Conservation (phyloP, 1,284 basidiomycete species). For the Boletus smithii region DNA sequence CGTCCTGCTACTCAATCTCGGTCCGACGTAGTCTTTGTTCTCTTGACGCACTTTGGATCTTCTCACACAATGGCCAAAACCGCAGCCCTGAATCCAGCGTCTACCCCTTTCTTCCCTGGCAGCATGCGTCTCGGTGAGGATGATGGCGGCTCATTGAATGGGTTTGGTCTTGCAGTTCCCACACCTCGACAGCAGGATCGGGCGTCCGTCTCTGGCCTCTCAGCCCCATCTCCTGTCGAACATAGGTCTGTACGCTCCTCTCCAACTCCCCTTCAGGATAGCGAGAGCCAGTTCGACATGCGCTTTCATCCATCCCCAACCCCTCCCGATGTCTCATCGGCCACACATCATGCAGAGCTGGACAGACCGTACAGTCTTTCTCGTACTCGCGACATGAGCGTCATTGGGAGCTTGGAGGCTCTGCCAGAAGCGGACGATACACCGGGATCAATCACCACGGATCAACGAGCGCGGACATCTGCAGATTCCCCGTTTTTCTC, state of each 20-base stretch:
- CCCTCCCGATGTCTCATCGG: slow-evolving; percentile 44
- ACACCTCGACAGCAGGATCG: slow-evolving; percentile 54
- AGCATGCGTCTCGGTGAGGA: slow-evolving; percentile 55
- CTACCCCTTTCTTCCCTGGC: slow-evolving; percentile 78
- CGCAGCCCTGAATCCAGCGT: slow-evolving; percentile 72
- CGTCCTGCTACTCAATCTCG: slow-evolving; percentile 5
- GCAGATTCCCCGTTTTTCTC: slow-evolving; percentile 38
- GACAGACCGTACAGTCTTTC: slow-evolving; percentile 42
- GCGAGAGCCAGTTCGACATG: slow-evolving; percentile 24
- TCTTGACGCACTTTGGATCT: slow-evolving; percentile 13
- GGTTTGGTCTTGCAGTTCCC: slow-evolving; percentile 45
- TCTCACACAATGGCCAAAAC: slow-evolving; percentile 62
- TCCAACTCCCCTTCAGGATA: slow-evolving; percentile 43
- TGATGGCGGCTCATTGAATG: slow-evolving; percentile 38
- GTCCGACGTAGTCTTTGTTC: slow-evolving; percentile 14
- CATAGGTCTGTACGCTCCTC: slow-evolving; percentile 66
- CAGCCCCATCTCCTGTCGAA: slow-evolving; percentile 59
- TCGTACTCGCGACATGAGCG: slow-evolving; percentile 48
- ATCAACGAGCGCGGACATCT: slow-evolving; percentile 30
- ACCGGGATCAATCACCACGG: slow-evolving; percentile 23
- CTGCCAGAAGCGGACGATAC: slow-evolving; percentile 55
- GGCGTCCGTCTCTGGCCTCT: slow-evolving; percentile 52
- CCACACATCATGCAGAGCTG: slow-evolving; percentile 45
- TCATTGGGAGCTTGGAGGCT: slow-evolving; percentile 49
- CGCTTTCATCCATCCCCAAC: slow-evolving; percentile 35